Evolutionary conservation across 164 flowering plant genomes (phyloP), one percentile per base, ranked within the genome.

Genomic region (Chloranthus sessilifolius): DNA sequence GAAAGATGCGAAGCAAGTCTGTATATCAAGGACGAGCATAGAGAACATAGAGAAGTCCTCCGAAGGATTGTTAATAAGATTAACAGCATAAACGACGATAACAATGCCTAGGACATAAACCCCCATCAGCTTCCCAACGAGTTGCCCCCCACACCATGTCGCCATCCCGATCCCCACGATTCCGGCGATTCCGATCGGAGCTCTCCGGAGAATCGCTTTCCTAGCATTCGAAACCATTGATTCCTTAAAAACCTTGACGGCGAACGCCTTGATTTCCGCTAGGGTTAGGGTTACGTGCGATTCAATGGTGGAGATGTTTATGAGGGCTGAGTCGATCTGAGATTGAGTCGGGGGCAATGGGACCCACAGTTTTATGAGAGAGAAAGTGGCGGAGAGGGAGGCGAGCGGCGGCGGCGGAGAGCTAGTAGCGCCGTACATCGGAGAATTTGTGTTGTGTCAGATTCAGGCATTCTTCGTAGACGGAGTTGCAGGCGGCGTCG

Each of bases 371-470:
- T 58, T 23, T 64, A 90, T 52, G 62, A 82, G 77, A 5, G 76
- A 80, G 59, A 35, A 14, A 34, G 55, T 17, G 38, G 60, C 2
- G 66, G 57, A 47, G 74, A 83, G 83, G 23, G 74, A 84, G 80
- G 57, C 65, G 76, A 37, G 33, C 24, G 51, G 86, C 25, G 59
- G 97, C 86, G 57, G 69, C 56, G 67, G 48, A 11, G 65, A 89
- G 95, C 45, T 89, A 95, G 77, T 89, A 89, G 10, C 81, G 90
- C 24, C 67, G 66, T 53, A 89, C 66, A 30, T 87, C 90, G 2
- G 69, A 44, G 60, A 82, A 80, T 43, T 83, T 81, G 73, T 77
- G 92, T 59, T 86, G 87, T 12, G 82, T 46, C 0, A 80, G 78
- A 35, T 71, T 27, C 33, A 83, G 70, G 55, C 73, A 74, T 29